Base-by-base conservation (phyloP, 805 yeast species). In the Kluyveromyces wickerhamii region DNA sequence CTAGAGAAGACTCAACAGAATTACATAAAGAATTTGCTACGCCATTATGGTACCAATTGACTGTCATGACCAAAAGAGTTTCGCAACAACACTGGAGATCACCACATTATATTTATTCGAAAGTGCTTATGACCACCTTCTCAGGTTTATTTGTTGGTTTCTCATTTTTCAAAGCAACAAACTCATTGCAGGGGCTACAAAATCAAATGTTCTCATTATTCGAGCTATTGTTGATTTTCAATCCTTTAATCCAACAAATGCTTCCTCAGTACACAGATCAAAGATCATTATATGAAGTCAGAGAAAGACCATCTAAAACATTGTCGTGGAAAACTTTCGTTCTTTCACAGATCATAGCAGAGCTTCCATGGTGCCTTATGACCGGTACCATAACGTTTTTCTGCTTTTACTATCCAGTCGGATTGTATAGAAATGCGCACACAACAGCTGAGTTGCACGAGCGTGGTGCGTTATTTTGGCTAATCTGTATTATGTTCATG, bases 381-480 rank as follows among this genome's bases (percentile, higher is more conserved):
- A 29, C 44, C 36, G 41, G 49, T 19, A 59, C 70, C 2, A 30
- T 66, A 5, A 42, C 44, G 22, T 65, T 57, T 40, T 38, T 60
- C 50, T 41, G 48, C 17, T 49, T 59, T 51, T 80, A 63, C 39
- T 67, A 63, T 52, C 66, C 72, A 20, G 34, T 49, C 13, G 47
- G 51, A 28, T 48, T 59, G 35, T 51, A 49, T 38, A 54, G 57
- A 24, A 46, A 51, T 18, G 48, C 46, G 5, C 45, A 53, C 13
- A 45, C 63, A 10, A 65, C 74, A 4, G 62, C 49, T 23, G 49
- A 64, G 36, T 54, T 64, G 25, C 62, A 65, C 35, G 67, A 66
- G 42, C 63, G 81, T 49, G 79, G 77, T 44, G 77, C 67, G n/a
- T 56, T 69, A 33, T 64, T 57, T 55, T 65, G 71, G 64, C 47